phyloP scores from a whole-genome alignment of 139 green algal species.

The Dunaliella sp. region DNA sequence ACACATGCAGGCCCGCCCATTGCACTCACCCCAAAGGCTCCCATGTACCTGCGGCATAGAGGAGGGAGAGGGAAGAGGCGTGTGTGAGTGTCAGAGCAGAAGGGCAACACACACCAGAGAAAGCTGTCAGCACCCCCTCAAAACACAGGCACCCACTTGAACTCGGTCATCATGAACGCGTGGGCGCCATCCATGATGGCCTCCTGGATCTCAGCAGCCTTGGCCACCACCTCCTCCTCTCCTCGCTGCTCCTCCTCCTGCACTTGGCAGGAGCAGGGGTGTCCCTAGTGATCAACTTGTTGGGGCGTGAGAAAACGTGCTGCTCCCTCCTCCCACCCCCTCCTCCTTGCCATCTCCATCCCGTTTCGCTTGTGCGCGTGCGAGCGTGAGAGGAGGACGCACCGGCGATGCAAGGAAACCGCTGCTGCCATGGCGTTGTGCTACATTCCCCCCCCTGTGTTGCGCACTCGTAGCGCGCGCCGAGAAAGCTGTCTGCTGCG shows the following conservation, averaged over 20 bases:
- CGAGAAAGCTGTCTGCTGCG: not conserved
- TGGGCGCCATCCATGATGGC: slow-evolving; percentile 87
- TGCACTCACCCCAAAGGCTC: slow-evolving; percentile 76
- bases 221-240: slow-evolving; percentile 75
- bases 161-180: slow-evolving; percentile 95
- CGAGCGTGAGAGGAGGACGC: too few relatives aligned
- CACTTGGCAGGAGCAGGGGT: too few relatives aligned
- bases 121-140: not conserved
- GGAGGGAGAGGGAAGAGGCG: not conserved
- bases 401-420: not conserved
- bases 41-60: slow-evolving; percentile 70
- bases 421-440: not conserved
- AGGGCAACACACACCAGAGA: not conserved
- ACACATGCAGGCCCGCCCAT: too few relatives aligned
- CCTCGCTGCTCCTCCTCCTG: slow-evolving; percentile 29
- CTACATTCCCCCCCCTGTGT: too few relatives aligned
- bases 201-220: slow-evolving; percentile 84
- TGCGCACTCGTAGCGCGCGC: not conserved
- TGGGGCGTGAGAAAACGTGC: too few relatives aligned
- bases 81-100: not conserved
- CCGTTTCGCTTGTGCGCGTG: too few relatives aligned
- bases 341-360: too few relatives aligned
- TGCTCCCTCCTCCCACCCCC: too few relatives aligned
- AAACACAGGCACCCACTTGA: slow-evolving; percentile 53
- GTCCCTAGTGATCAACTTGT: too few relatives aligned